Evolutionary conservation across 73 alveolate species (phyloP).

Genomic region (Paramecium tetraurelia): DNA sequence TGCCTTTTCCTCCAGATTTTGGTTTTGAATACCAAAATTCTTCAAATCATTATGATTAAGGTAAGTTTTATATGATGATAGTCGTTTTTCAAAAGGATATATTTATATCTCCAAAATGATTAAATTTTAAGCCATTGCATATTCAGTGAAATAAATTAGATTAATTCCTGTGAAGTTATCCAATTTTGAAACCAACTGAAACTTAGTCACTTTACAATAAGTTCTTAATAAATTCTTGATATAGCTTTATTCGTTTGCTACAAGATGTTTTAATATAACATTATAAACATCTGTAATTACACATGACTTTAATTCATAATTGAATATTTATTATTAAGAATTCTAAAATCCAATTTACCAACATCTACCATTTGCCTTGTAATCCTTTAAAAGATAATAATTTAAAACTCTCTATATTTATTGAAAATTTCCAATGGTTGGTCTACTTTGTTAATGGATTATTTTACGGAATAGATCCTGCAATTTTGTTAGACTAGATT

Average conservation of each 20-base stretch:
- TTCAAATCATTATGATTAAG: neutral
- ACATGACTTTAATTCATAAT: neutral
- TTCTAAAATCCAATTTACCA: neutral
- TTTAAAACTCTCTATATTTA: neutral
- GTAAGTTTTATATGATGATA: neutral
- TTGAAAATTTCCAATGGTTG: neutral
- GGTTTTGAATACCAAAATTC: neutral
- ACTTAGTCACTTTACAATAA: neutral
- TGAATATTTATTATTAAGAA: neutral
- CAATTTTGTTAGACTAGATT: neutral
- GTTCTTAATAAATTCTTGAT: neutral
- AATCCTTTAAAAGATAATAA: neutral
- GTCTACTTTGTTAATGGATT: neutral
- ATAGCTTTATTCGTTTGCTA: neutral
- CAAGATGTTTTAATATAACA: neutral
- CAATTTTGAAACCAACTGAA: neutral
- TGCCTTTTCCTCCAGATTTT: neutral
- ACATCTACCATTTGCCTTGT: neutral
- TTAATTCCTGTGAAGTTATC: neutral
- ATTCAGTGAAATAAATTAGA: neutral
- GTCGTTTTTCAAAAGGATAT: neutral
- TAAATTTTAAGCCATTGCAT: neutral
- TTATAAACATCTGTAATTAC: neutral
- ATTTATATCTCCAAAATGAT: neutral
- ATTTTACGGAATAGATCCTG: neutral